Percentiles rank a stretch among this genome's conserved stretches.
These are phyloP conservation scores for Thielaviopsis ethacetica DNA, from an alignment of 2,329 filamentous ascomycete genomes.

Conservation along the genomic window DNA sequence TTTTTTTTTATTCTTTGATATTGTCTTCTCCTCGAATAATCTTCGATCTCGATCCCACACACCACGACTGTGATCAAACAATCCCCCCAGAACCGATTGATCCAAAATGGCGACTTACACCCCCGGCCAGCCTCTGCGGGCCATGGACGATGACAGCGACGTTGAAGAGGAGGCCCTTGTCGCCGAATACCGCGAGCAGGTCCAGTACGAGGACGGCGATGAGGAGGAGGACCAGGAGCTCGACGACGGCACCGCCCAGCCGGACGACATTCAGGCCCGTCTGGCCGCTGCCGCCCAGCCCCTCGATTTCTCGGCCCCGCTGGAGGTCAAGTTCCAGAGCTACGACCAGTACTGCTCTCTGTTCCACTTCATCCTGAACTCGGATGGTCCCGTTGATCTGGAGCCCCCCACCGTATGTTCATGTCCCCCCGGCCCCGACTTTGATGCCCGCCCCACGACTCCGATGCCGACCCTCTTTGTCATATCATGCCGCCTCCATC, in stretches of 20 bases:
- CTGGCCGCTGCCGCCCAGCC: slow-evolving; percentile 84
- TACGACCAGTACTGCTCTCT: slow-evolving; percentile 99
- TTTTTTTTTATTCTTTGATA: slow-evolving; percentile 8
- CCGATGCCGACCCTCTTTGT: background rate
- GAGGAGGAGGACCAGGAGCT: slow-evolving; percentile 35
- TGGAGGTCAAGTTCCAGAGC: slow-evolving; percentile 95
- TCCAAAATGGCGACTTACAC: slow-evolving; percentile 11
- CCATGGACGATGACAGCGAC: slow-evolving; percentile 58
- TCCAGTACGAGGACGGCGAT: slow-evolving; percentile 80
- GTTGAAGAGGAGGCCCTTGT: slow-evolving; percentile 91
- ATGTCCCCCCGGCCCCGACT: background rate
- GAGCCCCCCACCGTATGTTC: slow-evolving; percentile 81
- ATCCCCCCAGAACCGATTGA: background rate
- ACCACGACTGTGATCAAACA: background rate
- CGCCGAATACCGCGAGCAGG: slow-evolving; percentile 90
- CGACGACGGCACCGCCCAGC: slow-evolving; percentile 48
- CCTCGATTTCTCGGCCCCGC: slow-evolving; percentile 84
- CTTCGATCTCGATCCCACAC: background rate
- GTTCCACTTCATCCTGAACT: slow-evolving; percentile 99
- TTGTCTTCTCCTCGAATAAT: slow-evolving; percentile 1
- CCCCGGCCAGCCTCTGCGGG: slow-evolving; percentile 7
- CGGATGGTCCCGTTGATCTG: slow-evolving; percentile 92
- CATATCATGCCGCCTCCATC: background rate
- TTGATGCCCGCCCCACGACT: background rate
- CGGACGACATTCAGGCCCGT: slow-evolving; percentile 85